phyloP scores from a whole-genome alignment of 306 rosid species.

The Lathyrus tuberosus region DNA sequence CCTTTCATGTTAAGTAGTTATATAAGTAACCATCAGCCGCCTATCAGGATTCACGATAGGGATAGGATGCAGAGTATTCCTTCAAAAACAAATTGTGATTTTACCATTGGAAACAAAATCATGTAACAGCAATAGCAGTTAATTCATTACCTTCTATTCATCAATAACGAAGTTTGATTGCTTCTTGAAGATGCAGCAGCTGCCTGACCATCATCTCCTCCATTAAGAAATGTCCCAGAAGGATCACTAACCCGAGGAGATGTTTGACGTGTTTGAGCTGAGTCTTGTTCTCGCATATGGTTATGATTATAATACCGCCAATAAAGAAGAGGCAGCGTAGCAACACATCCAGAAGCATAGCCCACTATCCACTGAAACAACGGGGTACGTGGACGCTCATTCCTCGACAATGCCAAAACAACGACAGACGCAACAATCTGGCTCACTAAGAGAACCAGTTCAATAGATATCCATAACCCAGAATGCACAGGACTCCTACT shows the following conservation, averaged over 20 bases:
- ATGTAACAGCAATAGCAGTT: conserved; percentile 37
- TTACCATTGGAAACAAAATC: conserved; percentile 8
- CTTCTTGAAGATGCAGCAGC: conserved; percentile 54
- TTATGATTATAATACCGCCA: conserved; percentile 89
- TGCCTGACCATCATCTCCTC: conserved; percentile 66
- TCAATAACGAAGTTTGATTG: conserved; percentile 53
- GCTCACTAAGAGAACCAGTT: conserved; percentile 75
- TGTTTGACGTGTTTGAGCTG: conserved; percentile 68
- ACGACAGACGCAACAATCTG: conserved; percentile 84
- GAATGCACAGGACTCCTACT: conserved; percentile 91
- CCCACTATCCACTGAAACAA: conserved; percentile 90
- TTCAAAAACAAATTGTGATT: neutral
- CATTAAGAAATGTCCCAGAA: conserved; percentile 65
- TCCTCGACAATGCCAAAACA: conserved; percentile 78
- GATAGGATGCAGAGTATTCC: neutral
- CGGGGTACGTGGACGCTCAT: conserved; percentile 81
- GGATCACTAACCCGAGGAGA: conserved; percentile 75
- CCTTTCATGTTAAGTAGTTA: conserved; percentile 20
- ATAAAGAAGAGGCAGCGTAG: conserved; percentile 87
- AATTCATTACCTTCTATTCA: conserved; percentile 68
- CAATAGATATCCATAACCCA: conserved; percentile 89
- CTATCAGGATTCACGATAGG: neutral
- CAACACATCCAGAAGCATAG: conserved; percentile 89
- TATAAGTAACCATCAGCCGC: neutral
- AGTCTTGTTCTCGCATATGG: conserved; percentile 71